Percentiles rank a stretch among this genome's conserved stretches.
Conservation (phyloP, 2,329 filamentous ascomycete genomes). For the Colletotrichum echinochloae region DNA sequence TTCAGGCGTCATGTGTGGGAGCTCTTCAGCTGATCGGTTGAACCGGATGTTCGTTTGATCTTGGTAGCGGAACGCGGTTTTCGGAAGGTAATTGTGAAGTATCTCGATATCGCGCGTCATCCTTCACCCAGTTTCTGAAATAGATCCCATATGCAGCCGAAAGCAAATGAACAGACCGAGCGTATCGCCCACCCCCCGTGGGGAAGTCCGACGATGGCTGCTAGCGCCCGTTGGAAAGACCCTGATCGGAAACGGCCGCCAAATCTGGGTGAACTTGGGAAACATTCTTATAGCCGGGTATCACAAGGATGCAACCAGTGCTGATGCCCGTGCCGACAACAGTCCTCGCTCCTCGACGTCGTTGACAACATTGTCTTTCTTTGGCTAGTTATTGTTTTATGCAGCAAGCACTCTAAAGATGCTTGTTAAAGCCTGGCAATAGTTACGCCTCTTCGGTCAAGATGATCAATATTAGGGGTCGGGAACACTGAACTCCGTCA, state of each 20-base stretch:
- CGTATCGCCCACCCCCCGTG: no score
- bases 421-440: background rate
- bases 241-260: no score
- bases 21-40: constrained; percentile 19
- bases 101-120: no score
- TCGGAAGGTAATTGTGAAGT: background rate
- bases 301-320: background rate
- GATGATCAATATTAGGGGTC: background rate
- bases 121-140: no score
- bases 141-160: no score
- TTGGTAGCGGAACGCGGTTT: background rate
- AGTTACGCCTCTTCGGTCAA: background rate
- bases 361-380: background rate
- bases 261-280: no score
- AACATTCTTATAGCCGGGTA: background rate
- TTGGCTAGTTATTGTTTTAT: background rate
- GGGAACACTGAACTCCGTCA: background rate
- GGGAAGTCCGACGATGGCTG: no score
- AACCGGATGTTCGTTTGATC: constrained; percentile 31
- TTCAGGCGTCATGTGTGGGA: constrained; percentile 22
- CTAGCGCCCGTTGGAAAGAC: no score
- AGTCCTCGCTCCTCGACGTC: background rate
- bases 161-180: no score
- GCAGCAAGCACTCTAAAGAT: background rate
- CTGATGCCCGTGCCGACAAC: background rate